Base-by-base conservation (phyloP, 2,329 filamentous ascomycete species). In the Pseudopithomyces maydicus region DNA sequence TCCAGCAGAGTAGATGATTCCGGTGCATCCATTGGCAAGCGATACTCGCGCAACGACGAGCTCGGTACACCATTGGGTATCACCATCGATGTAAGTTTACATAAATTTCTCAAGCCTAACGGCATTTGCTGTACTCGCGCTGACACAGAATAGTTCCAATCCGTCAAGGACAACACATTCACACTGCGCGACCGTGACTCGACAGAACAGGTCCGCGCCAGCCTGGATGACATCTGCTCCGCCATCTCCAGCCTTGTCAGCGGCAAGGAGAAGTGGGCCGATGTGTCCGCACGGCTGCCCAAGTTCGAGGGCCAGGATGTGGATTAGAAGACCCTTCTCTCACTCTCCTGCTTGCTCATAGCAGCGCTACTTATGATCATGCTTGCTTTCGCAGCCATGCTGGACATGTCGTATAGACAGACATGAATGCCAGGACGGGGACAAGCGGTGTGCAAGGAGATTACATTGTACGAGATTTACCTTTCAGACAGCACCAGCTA, bases 41-140 rank as follows among this genome's bases (percentile, higher is more conserved):
- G 94, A 52, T 98, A 77, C 64, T 66, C 90, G 74, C 88, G 95
- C 70, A 97, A 97, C 75, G 94, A 98, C 77, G 94, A 98, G 80
- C 85, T 97, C 57, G 95, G 94, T 70, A 98, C 95, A 43, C 92
- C 94, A 7, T 88, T 97, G 63, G 94, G 92, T 73, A 88, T 98
- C 77, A 98, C 94, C 0, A 86, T 98, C 58, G 94, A 98, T 52
- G 63, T 65, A 41, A 62, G 61, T 62, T 45, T 47, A 45, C 29
- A n/a, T 45, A 20, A 4, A 10, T 7, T n/a, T 12, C 17, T 6
- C 12, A 14, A 14, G 3, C 12, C 26, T 29, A 29, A 8, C 26
- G 26, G 8, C 26, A 29, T 41, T 17, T 5, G 15, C 32, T 43
- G 19, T 51, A 29, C 43, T 45, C 38, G 57, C 35, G 33, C 57